Base-by-base conservation (phyloP, 2,329 filamentous ascomycete genomes). In the Cryphonectria radicalis region DNA sequence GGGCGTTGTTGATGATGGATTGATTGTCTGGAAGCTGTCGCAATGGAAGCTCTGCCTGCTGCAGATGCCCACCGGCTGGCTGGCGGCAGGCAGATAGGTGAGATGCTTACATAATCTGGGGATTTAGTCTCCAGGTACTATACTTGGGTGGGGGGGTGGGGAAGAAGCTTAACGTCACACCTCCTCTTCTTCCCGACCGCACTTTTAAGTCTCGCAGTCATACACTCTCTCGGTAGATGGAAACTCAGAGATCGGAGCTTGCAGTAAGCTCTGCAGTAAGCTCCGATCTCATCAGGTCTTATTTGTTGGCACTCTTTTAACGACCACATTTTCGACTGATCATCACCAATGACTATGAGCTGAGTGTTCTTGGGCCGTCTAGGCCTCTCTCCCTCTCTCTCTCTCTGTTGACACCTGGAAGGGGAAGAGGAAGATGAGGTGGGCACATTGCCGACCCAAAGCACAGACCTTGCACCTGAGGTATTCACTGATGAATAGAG, bases 41-140 rank as follows among this genome's bases (percentile, higher is more conserved):
- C 72, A 73, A 73, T 72, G 53, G 70, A 42, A 69, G 69, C 69
- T 71, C 70, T 73, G 72, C 72, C 72, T 73, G 66, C 72, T 69
- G 72, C 70, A 14, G 50, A 5, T 64, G 32, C 60, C 60, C 11
- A 19, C 60, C 4, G n/a, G 32, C 32, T 32, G 32, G 22, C 62
- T 10, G 37, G 43, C 59, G 66, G 70, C 70, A 72, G 70, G 71
- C 71, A 72, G 3, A 22, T n/a, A 40, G n/a, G 32, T 32, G 32
- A 19, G 22, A n/a, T 37, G 42, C n/a, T 65, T 65, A 53, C 10
- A 22, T 65, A 65, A 65, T 25, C 42, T 7, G 55, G 14, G 28
- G 7, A 4, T 10, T 11, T 57, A 57, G 25, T 25, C 13, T 19
- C 6, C 8, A 50, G 14, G 46, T 3, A n/a, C 46, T 50, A 3